Conservation (phyloP, 2,329 filamentous ascomycete genomes). For the Colletotrichum tofieldiae region DNA sequence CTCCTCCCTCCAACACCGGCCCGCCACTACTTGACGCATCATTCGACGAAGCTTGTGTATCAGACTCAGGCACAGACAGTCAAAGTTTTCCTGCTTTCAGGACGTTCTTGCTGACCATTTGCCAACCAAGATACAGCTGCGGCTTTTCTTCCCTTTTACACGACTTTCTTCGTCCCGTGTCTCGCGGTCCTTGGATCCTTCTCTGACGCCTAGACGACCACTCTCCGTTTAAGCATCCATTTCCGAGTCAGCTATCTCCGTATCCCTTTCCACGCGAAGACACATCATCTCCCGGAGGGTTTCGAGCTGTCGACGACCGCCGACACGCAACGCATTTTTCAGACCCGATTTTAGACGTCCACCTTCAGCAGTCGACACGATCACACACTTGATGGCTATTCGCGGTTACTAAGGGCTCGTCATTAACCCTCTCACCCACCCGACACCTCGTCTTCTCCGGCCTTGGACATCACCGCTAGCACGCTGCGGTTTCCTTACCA, state of each 20-base stretch:
- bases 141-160: constrained; percentile 24
- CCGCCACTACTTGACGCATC: constrained; percentile 40
- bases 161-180: constrained; percentile 38
- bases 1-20: constrained; percentile 26
- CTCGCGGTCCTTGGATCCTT: constrained; percentile 18
- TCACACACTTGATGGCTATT: constrained; percentile 40
- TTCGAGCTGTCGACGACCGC: not conserved
- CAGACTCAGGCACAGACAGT: constrained; percentile 43
- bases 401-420: constrained; percentile 34
- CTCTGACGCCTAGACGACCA: constrained; percentile 27
- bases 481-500: not conserved
- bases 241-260: constrained; percentile 29
- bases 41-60: constrained; percentile 42
- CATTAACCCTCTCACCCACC: constrained; percentile 16
- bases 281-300: not conserved
- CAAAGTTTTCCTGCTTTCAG: constrained; percentile 35
- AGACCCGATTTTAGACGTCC: not conserved
- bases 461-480: constrained; percentile 19
- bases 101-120: constrained; percentile 27
- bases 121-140: constrained; percentile 21
- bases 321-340: not conserved
- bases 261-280: constrained; percentile 9
- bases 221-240: constrained; percentile 18
- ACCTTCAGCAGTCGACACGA: not conserved
- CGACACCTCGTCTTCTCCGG: constrained; percentile 13